phyloP scores from a whole-genome alignment of 345 rosid species.

The Psidium friedrichsthalianum region DNA sequence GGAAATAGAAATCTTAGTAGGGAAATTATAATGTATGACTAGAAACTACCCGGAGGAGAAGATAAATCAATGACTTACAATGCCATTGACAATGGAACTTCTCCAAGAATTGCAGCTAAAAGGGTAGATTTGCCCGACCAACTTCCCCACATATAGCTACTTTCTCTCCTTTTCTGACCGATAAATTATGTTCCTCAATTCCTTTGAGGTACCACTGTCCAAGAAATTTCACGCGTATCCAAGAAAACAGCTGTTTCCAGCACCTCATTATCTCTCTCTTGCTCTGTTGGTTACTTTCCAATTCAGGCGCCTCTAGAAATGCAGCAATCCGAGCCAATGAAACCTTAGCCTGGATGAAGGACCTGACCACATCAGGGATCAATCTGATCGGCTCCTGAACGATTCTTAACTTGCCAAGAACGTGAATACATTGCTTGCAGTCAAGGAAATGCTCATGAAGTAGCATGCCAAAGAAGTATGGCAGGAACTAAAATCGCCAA shows the following conservation, averaged over 20 bases:
- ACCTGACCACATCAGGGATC: constrained; percentile 32
- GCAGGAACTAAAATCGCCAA: constrained; percentile 28
- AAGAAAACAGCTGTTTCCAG: constrained; percentile 14
- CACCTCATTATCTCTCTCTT: neutral
- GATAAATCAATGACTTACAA: constrained; percentile 10
- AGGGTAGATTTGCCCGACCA: constrained; percentile 55
- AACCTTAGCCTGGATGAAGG: constrained; percentile 37
- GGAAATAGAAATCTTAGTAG: neutral
- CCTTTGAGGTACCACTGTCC: constrained; percentile 16
- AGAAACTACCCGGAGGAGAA: neutral
- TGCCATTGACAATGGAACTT: constrained; percentile 38
- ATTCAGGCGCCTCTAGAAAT: constrained; percentile 40
- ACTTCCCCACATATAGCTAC: constrained; percentile 56
- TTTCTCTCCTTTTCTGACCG: constrained; percentile 22
- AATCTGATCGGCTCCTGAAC: constrained; percentile 33
- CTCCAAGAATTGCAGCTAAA: constrained; percentile 44
- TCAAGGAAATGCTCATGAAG: constrained; percentile 22
- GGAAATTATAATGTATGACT: neutral
- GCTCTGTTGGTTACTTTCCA: constrained; percentile 12
- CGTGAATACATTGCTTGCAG: constrained; percentile 32
- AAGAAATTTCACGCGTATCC: constrained; percentile 22
- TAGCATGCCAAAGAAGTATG: constrained; percentile 39
- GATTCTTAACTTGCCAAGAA: constrained; percentile 33
- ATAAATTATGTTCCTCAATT: constrained; percentile 22
- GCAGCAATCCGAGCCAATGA: constrained; percentile 22